Conservation (phyloP, 805 yeast species). For the Tetrapisispora namnaoensis region DNA sequence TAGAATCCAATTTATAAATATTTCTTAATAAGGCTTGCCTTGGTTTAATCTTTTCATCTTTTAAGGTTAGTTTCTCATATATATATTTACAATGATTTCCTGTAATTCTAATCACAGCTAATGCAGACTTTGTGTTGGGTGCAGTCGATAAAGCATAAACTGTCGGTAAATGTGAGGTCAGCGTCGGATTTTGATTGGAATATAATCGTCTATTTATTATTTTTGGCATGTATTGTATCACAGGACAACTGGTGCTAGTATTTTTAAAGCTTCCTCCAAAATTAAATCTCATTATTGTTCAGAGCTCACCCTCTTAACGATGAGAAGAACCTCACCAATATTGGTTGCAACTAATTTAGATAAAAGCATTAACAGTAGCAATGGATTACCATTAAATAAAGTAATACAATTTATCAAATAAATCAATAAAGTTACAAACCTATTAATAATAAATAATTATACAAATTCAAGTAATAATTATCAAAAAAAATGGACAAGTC, state of each 20-base stretch:
- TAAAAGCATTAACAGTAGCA: too few species aligned
- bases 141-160: slow-evolving; percentile 87
- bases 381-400: too few species aligned
- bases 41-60: slow-evolving; percentile 33
- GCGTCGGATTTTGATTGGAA: not conserved
- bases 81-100: slow-evolving; percentile 53
- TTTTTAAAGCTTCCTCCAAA: too few species aligned
- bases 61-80: slow-evolving; percentile 38
- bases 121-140: slow-evolving; percentile 63
- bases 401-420: too few species aligned
- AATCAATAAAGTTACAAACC: too few species aligned
- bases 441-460: too few species aligned
- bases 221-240: too few species aligned
- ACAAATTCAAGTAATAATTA: too few species aligned
- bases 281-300: too few species aligned
- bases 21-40: slow-evolving; percentile 50
- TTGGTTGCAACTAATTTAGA: too few species aligned
- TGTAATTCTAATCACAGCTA: slow-evolving; percentile 74
- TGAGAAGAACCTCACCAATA: too few species aligned
- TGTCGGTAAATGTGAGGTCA: slow-evolving; percentile 41
- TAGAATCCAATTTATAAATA: slow-evolving; percentile 35
- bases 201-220: not conserved
- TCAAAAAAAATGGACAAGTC: slow-evolving; percentile 51
- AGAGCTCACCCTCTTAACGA: too few species aligned
- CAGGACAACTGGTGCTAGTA: not conserved